Evolutionary conservation across 495 filamentous ascomycete genomes (phyloP).

Genomic region (Clohesyomyces aquaticus): DNA sequence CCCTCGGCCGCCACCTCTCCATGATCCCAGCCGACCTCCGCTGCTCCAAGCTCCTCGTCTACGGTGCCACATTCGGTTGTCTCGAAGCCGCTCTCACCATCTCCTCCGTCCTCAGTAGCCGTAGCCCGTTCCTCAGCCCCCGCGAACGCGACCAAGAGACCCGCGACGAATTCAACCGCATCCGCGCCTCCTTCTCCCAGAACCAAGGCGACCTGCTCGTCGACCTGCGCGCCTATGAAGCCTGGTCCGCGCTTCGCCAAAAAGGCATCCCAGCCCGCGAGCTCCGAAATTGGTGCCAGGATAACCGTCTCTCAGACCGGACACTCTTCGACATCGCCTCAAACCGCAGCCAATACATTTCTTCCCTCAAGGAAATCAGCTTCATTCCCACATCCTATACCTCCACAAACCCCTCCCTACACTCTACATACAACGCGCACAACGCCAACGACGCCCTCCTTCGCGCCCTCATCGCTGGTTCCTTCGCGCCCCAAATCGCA

Average conservation of each 20-base stretch:
- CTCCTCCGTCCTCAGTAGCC: slow-evolving; percentile 82
- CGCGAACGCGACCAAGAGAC: slow-evolving; percentile 58
- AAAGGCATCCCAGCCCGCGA: slow-evolving; percentile 61
- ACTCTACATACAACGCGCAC: slow-evolving; percentile 47
- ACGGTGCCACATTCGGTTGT: slow-evolving; percentile 90
- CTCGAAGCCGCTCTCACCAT: slow-evolving; percentile 89
- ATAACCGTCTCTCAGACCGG: slow-evolving; percentile 82
- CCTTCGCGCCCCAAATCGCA: slow-evolving; percentile 89
- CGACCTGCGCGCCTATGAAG: slow-evolving; percentile 79
- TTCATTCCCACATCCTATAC: slow-evolving; percentile 65
- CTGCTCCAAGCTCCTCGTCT: slow-evolving; percentile 93
- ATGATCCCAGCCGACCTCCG: slow-evolving; percentile 94
- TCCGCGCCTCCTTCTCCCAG: slow-evolving; percentile 69
- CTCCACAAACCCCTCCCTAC: slow-evolving; percentile 27
- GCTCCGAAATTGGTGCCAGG: slow-evolving; percentile 78
- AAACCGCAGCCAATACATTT: slow-evolving; percentile 82
- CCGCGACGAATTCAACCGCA: slow-evolving; percentile 79
- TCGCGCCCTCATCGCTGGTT: slow-evolving; percentile 83
- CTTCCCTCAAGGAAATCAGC: slow-evolving; percentile 81
- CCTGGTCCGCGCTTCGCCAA: slow-evolving; percentile 70
- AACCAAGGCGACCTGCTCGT: slow-evolving; percentile 86
- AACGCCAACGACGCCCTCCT: slow-evolving; percentile 65
- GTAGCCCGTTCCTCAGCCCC: slow-evolving; percentile 81
- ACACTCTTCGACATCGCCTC: slow-evolving; percentile 85
- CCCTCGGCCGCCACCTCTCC: slow-evolving; percentile 84